Conservation (phyloP, 2,329 filamentous ascomycete species). For the Coniella lustricola region DNA sequence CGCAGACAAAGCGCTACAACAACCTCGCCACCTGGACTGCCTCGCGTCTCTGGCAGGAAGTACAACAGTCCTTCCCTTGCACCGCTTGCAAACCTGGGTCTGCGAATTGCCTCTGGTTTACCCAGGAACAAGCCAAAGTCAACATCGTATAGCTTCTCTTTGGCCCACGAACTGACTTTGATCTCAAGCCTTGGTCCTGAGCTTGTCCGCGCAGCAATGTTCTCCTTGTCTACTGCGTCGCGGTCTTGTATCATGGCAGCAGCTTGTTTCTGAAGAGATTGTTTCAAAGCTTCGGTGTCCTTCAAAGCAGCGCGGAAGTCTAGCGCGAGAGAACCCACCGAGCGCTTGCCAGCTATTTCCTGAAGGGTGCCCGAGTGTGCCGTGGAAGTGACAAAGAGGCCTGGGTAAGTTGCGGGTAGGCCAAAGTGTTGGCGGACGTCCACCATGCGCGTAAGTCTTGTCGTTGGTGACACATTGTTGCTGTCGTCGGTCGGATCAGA, state of each 20-base stretch:
- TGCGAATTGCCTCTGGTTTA: conserved; percentile 36
- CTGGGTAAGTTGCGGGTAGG: conserved; percentile 38
- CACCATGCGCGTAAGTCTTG: conserved; percentile 40
- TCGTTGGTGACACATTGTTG: conserved; percentile 8
- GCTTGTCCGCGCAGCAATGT: conserved; percentile 29
- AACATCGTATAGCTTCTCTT: conserved; percentile 35
- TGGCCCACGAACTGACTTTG: conserved; percentile 49
- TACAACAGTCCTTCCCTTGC: conserved; percentile 42
- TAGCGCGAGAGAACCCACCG: conserved; percentile 23
- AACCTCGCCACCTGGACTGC: conserved; percentile 37
- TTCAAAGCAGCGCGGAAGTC: conserved; percentile 4
- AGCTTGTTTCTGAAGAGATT: conserved; percentile 31
- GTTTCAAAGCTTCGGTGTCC: not conserved
- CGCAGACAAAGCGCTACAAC: conserved; percentile 37
- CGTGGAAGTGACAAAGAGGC: conserved; percentile 40
- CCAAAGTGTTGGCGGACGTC: conserved; percentile 37
- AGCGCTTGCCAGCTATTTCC: conserved; percentile 21
- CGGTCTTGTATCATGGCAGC: conserved; percentile 28
- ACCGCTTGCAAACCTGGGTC: conserved; percentile 34
- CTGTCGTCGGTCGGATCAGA: not conserved
- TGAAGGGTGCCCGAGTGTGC: conserved; percentile 28
- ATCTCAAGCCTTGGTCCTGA: conserved; percentile 35
- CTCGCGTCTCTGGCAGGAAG: conserved; percentile 38
- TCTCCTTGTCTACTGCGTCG: conserved; percentile 27
- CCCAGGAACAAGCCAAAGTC: conserved; percentile 43